Percentiles rank a stretch among this genome's conserved stretches.
phyloP scores from a whole-genome alignment of 805 yeast genomes.

The Yamadazyma phyllophila region DNA sequence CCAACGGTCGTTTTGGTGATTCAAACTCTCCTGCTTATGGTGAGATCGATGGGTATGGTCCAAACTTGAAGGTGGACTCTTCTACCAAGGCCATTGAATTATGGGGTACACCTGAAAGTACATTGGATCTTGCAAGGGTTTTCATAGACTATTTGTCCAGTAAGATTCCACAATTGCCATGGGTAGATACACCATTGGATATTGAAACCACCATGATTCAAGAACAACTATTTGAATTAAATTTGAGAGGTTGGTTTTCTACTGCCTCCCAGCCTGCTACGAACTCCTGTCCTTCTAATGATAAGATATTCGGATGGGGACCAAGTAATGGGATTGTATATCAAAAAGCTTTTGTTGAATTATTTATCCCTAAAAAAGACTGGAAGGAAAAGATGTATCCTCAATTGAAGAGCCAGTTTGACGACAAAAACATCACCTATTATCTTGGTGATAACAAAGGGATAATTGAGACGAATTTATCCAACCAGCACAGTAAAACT shows the following conservation, averaged over 20 bases:
- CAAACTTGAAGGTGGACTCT: slow-evolving; percentile 70
- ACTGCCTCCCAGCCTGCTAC: slow-evolving; percentile 96
- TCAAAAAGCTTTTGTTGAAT: slow-evolving; percentile 87
- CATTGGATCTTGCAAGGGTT: slow-evolving; percentile 59
- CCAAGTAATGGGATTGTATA: slow-evolving; percentile 84
- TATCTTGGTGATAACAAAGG: slow-evolving; percentile 68
- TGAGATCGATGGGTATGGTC: slow-evolving; percentile 97
- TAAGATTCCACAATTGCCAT: slow-evolving; percentile 78
- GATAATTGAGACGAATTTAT: slow-evolving; percentile 59
- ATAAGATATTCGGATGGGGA: slow-evolving; percentile 96
- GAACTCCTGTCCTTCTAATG: slow-evolving; percentile 73
- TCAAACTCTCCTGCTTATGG: slow-evolving; percentile 96
- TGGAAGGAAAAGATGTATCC: slow-evolving; percentile 63
- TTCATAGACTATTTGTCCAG: slow-evolving; percentile 74
- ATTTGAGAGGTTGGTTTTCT: slow-evolving; percentile 74
- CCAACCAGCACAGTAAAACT: slow-evolving; percentile 47
- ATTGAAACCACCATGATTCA: slow-evolving; percentile 92
- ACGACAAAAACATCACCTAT: slow-evolving; percentile 59
- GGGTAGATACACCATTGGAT: slow-evolving; percentile 83
- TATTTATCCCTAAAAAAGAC: slow-evolving; percentile 68
- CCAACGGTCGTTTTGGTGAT: slow-evolving; percentile 94
- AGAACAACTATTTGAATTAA: slow-evolving; percentile 80
- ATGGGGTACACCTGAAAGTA: slow-evolving; percentile 76
- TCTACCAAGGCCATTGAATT: slow-evolving; percentile 61
- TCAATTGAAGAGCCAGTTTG: slow-evolving; percentile 38